Evolutionary conservation across 2,329 filamentous ascomycete genomes (phyloP).

Genomic region (Claviceps spartinae): DNA sequence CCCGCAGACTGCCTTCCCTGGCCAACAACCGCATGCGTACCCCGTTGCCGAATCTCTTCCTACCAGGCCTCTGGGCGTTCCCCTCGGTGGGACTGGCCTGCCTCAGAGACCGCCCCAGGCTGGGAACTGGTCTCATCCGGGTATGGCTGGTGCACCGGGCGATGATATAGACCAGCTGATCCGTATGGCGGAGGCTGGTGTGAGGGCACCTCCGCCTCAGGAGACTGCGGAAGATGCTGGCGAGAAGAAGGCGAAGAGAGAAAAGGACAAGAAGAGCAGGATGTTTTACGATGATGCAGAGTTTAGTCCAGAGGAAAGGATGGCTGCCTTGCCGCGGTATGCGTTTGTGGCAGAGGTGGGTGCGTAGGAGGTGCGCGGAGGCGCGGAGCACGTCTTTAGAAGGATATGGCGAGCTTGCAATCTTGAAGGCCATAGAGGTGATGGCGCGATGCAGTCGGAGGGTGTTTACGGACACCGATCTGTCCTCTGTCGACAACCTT

Average conservation of each 20-base stretch:
- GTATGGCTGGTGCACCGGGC: constrained; percentile 19
- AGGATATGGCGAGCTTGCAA: neutral
- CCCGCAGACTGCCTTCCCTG: constrained; percentile 12
- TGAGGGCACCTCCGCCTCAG: constrained; percentile 30
- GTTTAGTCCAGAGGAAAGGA: constrained; percentile 76
- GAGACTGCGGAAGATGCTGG: constrained; percentile 26
- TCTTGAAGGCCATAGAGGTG: neutral
- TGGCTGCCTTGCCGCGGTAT: constrained; percentile 68
- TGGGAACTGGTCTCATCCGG: constrained; percentile 12
- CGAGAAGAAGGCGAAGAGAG: constrained; percentile 54
- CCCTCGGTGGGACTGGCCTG: constrained; percentile 26
- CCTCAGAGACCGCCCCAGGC: constrained; percentile 29
- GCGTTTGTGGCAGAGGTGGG: constrained; percentile 32
- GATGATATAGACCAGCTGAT: constrained; percentile 55
- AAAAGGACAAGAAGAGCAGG: constrained; percentile 52
- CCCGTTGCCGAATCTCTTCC: constrained; percentile 28
- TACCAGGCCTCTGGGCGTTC: constrained; percentile 28
- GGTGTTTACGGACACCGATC: no score
- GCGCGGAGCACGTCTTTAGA: neutral
- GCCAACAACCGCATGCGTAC: constrained; percentile 19
- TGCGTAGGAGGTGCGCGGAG: neutral
- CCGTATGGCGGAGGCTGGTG: constrained; percentile 49
- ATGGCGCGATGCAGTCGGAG: neutral
- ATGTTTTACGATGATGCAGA: constrained; percentile 75
- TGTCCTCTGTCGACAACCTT: neutral